phyloP scores from a whole-genome alignment of 2,329 filamentous ascomycete species.

The Neonectria magnoliae region DNA sequence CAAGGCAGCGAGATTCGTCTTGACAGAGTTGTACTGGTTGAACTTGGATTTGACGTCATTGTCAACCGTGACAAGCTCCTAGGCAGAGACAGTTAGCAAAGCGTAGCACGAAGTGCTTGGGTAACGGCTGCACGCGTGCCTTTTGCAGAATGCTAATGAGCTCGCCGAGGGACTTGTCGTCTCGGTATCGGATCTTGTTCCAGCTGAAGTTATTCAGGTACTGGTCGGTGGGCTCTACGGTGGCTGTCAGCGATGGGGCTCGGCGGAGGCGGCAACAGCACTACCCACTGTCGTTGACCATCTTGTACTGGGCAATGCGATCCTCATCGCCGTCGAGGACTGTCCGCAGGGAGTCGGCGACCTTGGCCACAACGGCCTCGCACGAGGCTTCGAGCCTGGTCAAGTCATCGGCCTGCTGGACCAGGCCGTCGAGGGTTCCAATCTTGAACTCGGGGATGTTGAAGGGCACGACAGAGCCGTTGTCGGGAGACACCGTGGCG shows the following conservation, averaged over 20 bases:
- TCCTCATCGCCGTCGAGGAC: constrained; percentile 87
- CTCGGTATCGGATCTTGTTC: constrained; percentile 98
- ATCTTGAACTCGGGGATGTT: constrained; percentile 96
- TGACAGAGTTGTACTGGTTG: constrained; percentile 91
- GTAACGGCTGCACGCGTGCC: constrained; percentile 55
- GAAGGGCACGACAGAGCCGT: constrained; percentile 81
- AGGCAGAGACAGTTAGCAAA: constrained; percentile 17
- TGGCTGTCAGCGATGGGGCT: constrained; percentile 38
- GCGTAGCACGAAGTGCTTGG: background rate
- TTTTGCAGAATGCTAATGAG: constrained; percentile 90
- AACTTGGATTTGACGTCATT: constrained; percentile 96
- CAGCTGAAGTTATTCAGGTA: constrained; percentile 90
- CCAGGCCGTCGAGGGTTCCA: constrained; percentile 91
- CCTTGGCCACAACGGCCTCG: constrained; percentile 85
- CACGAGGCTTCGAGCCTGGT: constrained; percentile 85
- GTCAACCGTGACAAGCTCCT: constrained; percentile 92
- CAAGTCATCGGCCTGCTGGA: constrained; percentile 96
- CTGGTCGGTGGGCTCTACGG: constrained; percentile 89
- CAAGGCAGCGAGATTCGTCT: constrained; percentile 81
- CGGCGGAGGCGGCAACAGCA: background rate
- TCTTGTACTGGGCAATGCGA: constrained; percentile 86
- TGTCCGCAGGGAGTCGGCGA: constrained; percentile 83
- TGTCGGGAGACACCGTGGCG: constrained; percentile 76
- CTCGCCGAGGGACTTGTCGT: constrained; percentile 88
- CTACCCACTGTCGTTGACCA: constrained; percentile 87